Base-by-base conservation (phyloP, 306 rosid species). In the Echinosophora koreensis region DNA sequence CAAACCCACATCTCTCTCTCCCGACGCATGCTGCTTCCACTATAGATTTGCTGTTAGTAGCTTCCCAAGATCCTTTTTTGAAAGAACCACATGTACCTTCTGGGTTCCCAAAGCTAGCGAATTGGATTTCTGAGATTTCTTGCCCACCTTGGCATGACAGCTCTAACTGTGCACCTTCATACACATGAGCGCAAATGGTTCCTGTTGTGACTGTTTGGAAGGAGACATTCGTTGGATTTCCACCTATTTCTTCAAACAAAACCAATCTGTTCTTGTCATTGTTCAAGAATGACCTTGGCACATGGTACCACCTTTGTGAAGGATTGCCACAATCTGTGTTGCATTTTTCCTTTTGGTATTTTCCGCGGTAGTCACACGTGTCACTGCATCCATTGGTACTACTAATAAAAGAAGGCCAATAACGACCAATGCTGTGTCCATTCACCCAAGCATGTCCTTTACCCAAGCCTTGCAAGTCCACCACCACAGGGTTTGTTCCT, bases 371-470 rank as follows among this genome's bases (percentile, higher is more conserved):
- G 28, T 78, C 70, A 59, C 76, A 77, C 2, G 68, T 17, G 17
- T 59, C 62, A 46, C 56, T 22, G 8, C 73, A 80, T 5, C 83
- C 78, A 30, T 12, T 3, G 16, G 22, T 13, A 4, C 17, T 8
- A 16, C 68, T 51, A 10, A 38, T 4, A 2, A 2, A 16, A 7
- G 60, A 15, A 28, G 83, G 61, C 78, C 78, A 72, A 38, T 51
- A 71, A 18, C 83, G 65, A 5, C 83, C 78, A 30, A 80, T 71
- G 32, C 74, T 71, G 2, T 41, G 15, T 5, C 83, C 83, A 50
- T 80, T 80, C 22, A 51, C 57, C 57, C 78, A 80, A 11, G 78
- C 83, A n/a, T 80, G 78, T 6, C 83, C 83, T 14, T 51, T 51
- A 51, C 57, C 79, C 69, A 72, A 15, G 7, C 83, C 79, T 47